These are phyloP conservation scores for Delitschia confertaspora DNA, from an alignment of 495 filamentous ascomycete genomes.

Conservation along the genomic window DNA sequence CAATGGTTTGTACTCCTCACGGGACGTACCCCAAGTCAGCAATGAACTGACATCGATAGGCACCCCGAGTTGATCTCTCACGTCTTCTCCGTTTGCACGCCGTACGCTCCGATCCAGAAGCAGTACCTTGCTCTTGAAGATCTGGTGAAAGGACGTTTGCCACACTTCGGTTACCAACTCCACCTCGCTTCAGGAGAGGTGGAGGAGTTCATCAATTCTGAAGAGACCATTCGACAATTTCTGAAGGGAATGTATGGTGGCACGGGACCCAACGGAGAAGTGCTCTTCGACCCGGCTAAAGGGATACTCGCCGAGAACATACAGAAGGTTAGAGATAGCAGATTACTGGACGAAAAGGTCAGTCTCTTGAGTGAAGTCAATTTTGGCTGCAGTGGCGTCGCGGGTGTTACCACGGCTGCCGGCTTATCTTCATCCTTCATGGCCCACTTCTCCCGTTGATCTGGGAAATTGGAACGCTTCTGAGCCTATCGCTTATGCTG, in stretches of 20 bases:
- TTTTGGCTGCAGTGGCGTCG: background rate
- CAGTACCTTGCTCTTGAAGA: conserved; percentile 45
- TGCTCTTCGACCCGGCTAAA: conserved; percentile 43
- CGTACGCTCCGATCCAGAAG: conserved; percentile 48
- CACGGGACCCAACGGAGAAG: conserved; percentile 43
- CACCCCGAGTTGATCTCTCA: conserved; percentile 61
- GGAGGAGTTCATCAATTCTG: conserved; percentile 48
- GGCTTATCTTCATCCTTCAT: too few species aligned
- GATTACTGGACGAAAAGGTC: conserved; percentile 53
- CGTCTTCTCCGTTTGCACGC: conserved; percentile 72
- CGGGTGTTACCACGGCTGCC: too few species aligned
- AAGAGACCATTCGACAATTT: conserved; percentile 55
- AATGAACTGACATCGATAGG: conserved; percentile 48
- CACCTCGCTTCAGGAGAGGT: conserved; percentile 61
- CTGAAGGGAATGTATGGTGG: conserved; percentile 63
- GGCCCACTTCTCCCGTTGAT: too few species aligned
- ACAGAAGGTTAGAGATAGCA: conserved; percentile 39
- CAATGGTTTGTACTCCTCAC: conserved; percentile 40
- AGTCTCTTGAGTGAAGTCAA: conserved; percentile 12
- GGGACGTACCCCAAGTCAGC: background rate
- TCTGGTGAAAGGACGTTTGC: conserved; percentile 46
- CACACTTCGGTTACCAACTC: conserved; percentile 77
- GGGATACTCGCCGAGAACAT: conserved; percentile 53
- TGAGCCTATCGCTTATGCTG: too few species aligned
- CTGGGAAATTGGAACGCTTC: too few species aligned